These are phyloP conservation scores for Metschnikowia orientalis DNA, from an alignment of 805 yeast species.

Conservation along the genomic window DNA sequence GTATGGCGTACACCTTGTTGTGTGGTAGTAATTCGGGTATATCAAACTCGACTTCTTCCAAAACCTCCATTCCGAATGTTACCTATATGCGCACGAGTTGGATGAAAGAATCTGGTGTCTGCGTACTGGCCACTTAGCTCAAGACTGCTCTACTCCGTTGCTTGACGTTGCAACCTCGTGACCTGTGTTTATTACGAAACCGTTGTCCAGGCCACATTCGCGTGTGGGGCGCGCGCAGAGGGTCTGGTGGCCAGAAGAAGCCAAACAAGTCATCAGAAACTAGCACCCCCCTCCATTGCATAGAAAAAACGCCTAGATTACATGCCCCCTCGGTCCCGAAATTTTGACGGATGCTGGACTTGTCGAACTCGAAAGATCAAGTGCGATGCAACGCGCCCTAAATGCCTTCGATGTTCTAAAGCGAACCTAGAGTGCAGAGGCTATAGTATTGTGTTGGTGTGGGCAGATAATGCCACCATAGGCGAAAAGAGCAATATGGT, in stretches of 20 bases:
- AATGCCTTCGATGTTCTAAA: conserved; percentile 43
- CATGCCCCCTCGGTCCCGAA: conserved; percentile 24
- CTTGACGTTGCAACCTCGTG: no score
- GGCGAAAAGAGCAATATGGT: conserved; percentile 16
- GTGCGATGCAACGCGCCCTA: conserved; percentile 47
- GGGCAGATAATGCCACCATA: conserved; percentile 40
- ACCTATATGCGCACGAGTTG: no score
- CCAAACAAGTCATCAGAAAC: no score
- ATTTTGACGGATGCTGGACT: conserved; percentile 53
- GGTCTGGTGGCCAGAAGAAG: no score
- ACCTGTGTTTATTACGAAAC: no score
- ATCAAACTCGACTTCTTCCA: conserved; percentile 32
- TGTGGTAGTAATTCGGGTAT: conserved; percentile 61
- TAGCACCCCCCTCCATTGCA: no score
- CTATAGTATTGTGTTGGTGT: conserved; percentile 45
- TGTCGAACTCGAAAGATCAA: conserved; percentile 51
- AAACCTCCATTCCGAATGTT: conserved; percentile 7
- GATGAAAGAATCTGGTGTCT: no score
- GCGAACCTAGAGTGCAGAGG: conserved; percentile 46
- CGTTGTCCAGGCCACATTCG: no score
- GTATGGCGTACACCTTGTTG: conserved; percentile 63
- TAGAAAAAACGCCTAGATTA: not conserved
- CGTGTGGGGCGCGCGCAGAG: no score
- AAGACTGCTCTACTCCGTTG: no score
- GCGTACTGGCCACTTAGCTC: no score